Base-by-base conservation (phyloP, 768 basidiomycete species). In the Candolleomyces efflorescens region DNA sequence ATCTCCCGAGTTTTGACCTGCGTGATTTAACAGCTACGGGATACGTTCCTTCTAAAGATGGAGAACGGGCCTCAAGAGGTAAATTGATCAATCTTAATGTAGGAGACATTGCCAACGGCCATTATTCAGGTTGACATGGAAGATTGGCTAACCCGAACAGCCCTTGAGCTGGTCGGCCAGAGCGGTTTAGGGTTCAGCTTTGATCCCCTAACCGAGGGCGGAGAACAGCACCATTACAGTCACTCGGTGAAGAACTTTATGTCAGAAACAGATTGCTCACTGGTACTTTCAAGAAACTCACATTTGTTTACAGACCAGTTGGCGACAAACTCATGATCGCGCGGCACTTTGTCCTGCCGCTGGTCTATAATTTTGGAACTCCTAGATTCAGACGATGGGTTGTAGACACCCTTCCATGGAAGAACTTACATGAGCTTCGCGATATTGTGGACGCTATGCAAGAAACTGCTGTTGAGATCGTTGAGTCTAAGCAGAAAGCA, bases 391-490 rank as follows among this genome's bases (percentile, higher is more conserved):
- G 74, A 20, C 66, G 74, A 26, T 70, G 66, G 53, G 20, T 79
- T 0, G 64, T 77, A 0, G 64, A 74, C 37, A 50, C 60, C 15
- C 37, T 76, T 2, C 79, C 78, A 7, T 68, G 60, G 39, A 61
- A 59, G 23, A 26, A 59, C 4, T 47, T 77, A 1, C 67, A 67
- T 32, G 49, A 58, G 1, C 39, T 75, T 3, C 62, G 69, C 39
- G 66, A 71, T 17, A 68, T 76, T n/a, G 62, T 71, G 0, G 71
- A 74, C 27, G 63, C 68, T 2, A 71, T 82, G 65, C 65, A 75
- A n/a, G 51, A 64, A 13, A 71, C 71, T 1, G 71, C 78, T 4
- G 50, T 66, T 22, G 64, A 73, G 11, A 73, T 82, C 5, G 71
- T 73, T 26, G 56, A 66, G 20, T 61, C 64, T n/a, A 79, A 78